Base-by-base conservation (phyloP, 768 basidiomycete genomes). In the Panaeolus papilionaceus region DNA sequence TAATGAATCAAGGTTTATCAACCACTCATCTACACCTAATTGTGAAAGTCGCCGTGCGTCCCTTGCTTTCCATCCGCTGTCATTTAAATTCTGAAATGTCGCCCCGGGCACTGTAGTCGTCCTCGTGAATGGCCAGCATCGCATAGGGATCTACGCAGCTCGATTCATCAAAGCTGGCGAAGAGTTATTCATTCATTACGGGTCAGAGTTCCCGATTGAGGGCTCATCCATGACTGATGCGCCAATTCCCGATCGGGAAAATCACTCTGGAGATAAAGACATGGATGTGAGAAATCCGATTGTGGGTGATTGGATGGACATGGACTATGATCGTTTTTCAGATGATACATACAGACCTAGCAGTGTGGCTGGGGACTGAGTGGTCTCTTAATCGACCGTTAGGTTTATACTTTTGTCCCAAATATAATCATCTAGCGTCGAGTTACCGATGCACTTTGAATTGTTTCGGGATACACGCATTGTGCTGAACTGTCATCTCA, bases 1-100 rank as follows among this genome's bases (percentile, higher is more conserved):
- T 4, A 92, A 92, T 66, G 80, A 82, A 45, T 81, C 90, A n/a
- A 82, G 91, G 14, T 92, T 88, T 70, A 86, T 93, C 64, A 91
- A 94, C 71, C 92, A 93, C 66, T 23, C 70, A 62, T 12, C 39
- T 67, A 67, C 62, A 69, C 54, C 68, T 3, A 92, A 89, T 71
- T 86, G 85, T 67, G 62, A 68, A 1, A 87, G 87, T 0, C 71
- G 66, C 65, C 81, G 89, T 89, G 70, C 33, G 80, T 73, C 28
- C 14, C 16, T 38, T 58, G 68, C 20, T 45, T 23, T 58, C 8
- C 26, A 58, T 18, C 20, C 37, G 51, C 38, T 20, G 23, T 39
- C n/a, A 45, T 71, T 10, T 23, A 8, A 44, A 38, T 28, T 38
- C 38, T 49, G 51, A 37, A 5, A n/a, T 40, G n/a, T 49, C 16